These are phyloP conservation scores for Physcomitrellopsis africana DNA, from an alignment of 225 moss, liverwort and hornwort species.

Conservation along the genomic window DNA sequence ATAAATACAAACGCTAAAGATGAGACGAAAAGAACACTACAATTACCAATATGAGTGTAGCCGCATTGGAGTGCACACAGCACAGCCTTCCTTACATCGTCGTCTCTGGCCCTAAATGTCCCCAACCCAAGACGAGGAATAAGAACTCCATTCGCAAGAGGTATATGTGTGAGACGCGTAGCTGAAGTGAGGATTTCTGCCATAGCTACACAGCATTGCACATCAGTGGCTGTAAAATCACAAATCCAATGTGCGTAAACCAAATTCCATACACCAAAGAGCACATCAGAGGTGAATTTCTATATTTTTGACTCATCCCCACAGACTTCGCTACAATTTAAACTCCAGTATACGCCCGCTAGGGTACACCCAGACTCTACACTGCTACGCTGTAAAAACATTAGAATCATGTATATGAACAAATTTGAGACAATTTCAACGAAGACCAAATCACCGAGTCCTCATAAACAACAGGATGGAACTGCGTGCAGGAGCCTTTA, in stretches of 20 bases:
- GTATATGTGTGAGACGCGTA: slow-evolving; percentile 25
- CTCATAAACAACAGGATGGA: neutral
- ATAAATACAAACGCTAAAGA: neutral
- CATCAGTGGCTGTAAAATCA: neutral
- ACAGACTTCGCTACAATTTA: neutral
- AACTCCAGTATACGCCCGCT: neutral
- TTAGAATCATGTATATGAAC: neutral
- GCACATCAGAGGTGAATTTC: slow-evolving; percentile 9
- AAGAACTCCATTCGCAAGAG: slow-evolving; percentile 58
- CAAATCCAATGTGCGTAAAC: neutral
- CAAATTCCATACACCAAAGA: neutral
- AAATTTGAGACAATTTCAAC: slow-evolving; percentile 15
- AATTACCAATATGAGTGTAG: slow-evolving; percentile 66
- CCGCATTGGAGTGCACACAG: slow-evolving; percentile 73
- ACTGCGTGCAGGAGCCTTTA: neutral
- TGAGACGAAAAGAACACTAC: neutral
- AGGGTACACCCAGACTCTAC: neutral
- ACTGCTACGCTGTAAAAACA: neutral
- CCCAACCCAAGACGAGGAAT: slow-evolving; percentile 80
- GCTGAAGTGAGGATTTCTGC: slow-evolving; percentile 33
- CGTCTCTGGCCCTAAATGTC: slow-evolving; percentile 77
- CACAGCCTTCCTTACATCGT: slow-evolving; percentile 74
- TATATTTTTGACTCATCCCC: slow-evolving; percentile 7
- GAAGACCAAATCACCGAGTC: neutral
- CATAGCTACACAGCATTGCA: slow-evolving; percentile 32